A percentile compares a stretch with the other conserved stretches of the same genome.
These are phyloP conservation scores for Xylaria sp. DNA, from an alignment of 2,329 filamentous ascomycete species.

Conservation along the genomic window DNA sequence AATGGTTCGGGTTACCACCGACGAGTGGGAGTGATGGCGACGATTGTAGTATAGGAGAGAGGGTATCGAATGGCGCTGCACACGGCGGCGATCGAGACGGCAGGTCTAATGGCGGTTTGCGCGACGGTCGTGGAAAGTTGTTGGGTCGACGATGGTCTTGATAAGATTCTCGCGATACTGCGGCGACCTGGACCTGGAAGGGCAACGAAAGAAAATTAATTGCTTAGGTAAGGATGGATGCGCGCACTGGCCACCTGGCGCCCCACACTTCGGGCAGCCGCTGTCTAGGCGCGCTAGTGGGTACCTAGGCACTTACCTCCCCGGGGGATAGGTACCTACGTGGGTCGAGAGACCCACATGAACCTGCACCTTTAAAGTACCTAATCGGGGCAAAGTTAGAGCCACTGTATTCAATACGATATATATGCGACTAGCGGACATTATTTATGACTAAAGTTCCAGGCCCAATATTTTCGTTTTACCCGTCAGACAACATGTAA, in stretches of 20 bases:
- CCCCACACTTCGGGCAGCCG: background rate
- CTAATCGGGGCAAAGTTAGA: background rate
- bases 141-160: background rate
- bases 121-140: background rate
- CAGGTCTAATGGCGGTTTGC: background rate
- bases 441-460: no score
- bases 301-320: no score
- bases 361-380: background rate
- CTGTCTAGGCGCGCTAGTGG: background rate
- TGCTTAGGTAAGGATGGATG: background rate
- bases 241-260: background rate
- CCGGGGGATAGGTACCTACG: no score
- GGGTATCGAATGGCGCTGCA: background rate
- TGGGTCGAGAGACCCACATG: no score
- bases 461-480: no score
- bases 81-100: background rate
- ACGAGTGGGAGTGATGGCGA: background rate
- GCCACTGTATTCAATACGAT: background rate
- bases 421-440: slow-evolving; percentile 13
- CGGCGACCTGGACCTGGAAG: background rate
- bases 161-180: background rate
- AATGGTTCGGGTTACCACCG: background rate
- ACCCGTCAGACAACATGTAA: background rate
- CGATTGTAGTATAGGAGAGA: background rate
- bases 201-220: slow-evolving; percentile 2